Evolutionary conservation across 1,284 basidiomycete species (phyloP), one percentile per base, ranked within the genome.

Genomic region (Sanghuangporus weigelae): DNA sequence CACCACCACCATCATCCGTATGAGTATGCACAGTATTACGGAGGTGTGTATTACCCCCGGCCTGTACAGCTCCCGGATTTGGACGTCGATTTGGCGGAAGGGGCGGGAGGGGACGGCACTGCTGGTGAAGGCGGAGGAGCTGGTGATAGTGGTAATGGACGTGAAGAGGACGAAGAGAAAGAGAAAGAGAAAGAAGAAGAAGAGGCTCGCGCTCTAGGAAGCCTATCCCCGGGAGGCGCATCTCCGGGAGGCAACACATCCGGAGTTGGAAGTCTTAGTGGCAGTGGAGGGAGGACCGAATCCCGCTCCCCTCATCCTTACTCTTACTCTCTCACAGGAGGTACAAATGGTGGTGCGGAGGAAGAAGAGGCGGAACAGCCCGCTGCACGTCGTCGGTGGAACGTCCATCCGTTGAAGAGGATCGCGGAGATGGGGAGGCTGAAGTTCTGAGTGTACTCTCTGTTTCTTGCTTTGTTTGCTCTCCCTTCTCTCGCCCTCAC

Each of bases 391-490:
- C 49, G 65, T n/a, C 49, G 65, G 40, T 66, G 65, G 65, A 57
- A 39, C 26, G 65, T 66, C 39, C 65, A 66, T 66, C 65, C 65
- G 26, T 54, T 66, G 51, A 66, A 63, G 54, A 46, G 65, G 26
- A 63, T 63, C 23, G 65, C 51, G 23, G 65, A 66, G 35, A 63
- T 63, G 65, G 65, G 65, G 11, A 49, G 62, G 36, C 46, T 66
- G 16, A 51, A 23, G 14, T 26, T 35, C 26, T 51, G 50, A 51
- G 44, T 4, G 26, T 5, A 3, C 26, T 0, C 26, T 4, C 26
- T 31, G 26, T 31, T 31, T 31, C 26, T 31, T 31, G 26, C 26
- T 31, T 31, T 31, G 1, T 0, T 0, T 31, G 26, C 26, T 3
- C 3, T 31, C 26, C 26, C 26, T 31, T 31, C 26, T 31, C 26